Evolutionary conservation across 495 filamentous ascomycete species (phyloP), one percentile per base, ranked within the genome.

Genomic region (Delitschia confertaspora): DNA sequence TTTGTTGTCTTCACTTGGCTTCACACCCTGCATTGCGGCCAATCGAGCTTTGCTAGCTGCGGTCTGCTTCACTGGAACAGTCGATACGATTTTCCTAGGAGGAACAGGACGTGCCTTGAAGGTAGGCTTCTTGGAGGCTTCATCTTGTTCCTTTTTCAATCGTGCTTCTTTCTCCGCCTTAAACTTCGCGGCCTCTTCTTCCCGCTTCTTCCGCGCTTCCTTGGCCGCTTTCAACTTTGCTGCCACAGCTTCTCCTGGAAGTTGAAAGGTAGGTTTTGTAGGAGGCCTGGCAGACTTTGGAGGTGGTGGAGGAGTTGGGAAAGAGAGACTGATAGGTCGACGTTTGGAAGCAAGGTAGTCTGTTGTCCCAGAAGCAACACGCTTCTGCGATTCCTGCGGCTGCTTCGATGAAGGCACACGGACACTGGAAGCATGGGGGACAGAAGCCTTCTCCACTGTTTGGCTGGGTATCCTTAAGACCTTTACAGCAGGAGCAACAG

Each of bases 181-280:
- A 47, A 83, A 76, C 38, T 74, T 76, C 5, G 76, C 76, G 16
- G 81, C 79, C 47, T 56, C 45, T 9, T 34, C 52, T 38, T 55
- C 56, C 6, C 45, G 40, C 47, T 70, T 75, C 34, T 75, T 60
- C 36, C 75, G 72, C 38, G 80, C 78, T 54, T 86, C 82, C 18
- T 68, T 70, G 38, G 76, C 71, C 51, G 80, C 82, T 55, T 73
- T 72, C 44, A 83, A 76, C 38, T 74, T 76, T 6, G 76, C 76
- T 17, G 82, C 80, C 23, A 86, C 67, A 19, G 78, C 82, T 43
- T 86, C 83, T 23, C 83, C 81, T 0, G 82, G 79, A 17, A 88
- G 68, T 55, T 80, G 75, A 57, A 86, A 88, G 13, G 65, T 73
- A 8, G 83, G 63, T 22, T 65, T 70, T 4, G 80, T 83, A 7